Percentiles rank a stretch among this genome's conserved stretches.
These are phyloP conservation scores for Microstroma glucosiphilum DNA, from an alignment of 1,284 basidiomycete genomes.

Conservation along the genomic window DNA sequence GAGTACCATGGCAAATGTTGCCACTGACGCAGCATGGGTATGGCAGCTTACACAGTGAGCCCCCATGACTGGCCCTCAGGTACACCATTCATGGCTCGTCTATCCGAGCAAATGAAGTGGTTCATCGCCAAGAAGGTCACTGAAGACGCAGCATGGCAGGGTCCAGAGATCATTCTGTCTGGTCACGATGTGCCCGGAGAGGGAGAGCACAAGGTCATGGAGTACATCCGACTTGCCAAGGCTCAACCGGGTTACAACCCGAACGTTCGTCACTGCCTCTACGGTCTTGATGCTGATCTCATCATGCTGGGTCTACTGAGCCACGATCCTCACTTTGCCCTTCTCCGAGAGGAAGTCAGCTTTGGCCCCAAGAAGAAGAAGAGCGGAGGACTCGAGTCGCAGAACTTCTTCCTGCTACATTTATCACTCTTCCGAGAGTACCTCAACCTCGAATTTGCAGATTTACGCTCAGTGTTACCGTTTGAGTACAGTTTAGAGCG, in stretches of 20 bases:
- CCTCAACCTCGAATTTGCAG: conserved; percentile 83
- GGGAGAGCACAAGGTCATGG: conserved; percentile 99
- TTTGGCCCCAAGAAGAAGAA: conserved; percentile 69
- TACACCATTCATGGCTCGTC: conserved; percentile 85
- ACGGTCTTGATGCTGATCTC: conserved; percentile 95
- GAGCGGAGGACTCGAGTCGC: conserved; percentile 65
- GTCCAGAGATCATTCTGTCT: conserved; percentile 77
- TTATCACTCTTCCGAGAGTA: conserved; percentile 93
- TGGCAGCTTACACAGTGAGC: not conserved
- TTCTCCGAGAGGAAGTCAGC: conserved; percentile 94
- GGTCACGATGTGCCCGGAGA: conserved; percentile 98
- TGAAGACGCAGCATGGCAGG: conserved; percentile 62
- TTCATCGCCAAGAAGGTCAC: conserved; percentile 61
- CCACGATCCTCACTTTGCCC: conserved; percentile 97
- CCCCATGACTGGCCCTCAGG: conserved; percentile 55
- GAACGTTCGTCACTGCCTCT: conserved; percentile 90
- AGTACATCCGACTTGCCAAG: conserved; percentile 88
- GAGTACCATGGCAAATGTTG: conserved; percentile 40
- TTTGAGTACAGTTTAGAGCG: conserved; percentile 80
- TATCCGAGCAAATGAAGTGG: conserved; percentile 86
- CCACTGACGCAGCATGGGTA: conserved; percentile 51
- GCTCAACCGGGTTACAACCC: conserved; percentile 92
- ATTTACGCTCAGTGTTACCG: conserved; percentile 43
- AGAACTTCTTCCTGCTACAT: conserved; percentile 92
- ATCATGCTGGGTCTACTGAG: conserved; percentile 96